Conservation (phyloP, 139 green algal species). For the Trebouxia sp. region DNA sequence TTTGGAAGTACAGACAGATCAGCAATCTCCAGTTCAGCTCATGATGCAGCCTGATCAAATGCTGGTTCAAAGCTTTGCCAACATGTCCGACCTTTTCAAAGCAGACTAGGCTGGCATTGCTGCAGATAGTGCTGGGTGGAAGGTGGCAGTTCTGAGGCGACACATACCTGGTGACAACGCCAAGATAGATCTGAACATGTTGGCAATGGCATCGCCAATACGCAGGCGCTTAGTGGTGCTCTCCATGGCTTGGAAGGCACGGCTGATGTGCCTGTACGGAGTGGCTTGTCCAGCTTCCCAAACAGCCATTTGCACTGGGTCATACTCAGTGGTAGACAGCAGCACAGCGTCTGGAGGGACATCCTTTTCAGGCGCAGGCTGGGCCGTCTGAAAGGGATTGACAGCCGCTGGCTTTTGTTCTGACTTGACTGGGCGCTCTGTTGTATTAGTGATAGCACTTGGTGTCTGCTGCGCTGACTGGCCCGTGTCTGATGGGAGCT, state of each 20-base stretch:
- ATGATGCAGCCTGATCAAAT: too few species aligned
- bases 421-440: background rate
- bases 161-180: conserved; percentile 35
- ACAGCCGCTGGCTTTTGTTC: background rate
- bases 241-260: conserved; percentile 51
- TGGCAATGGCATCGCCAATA: conserved; percentile 58
- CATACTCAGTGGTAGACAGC: conserved; percentile 38
- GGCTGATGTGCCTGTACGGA: conserved; percentile 80
- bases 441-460: too few species aligned
- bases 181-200: conserved; percentile 58
- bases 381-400: background rate
- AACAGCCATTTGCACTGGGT: conserved; percentile 59
- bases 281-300: conserved; percentile 51
- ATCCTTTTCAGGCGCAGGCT: conserved; percentile 9
- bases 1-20: too few species aligned
- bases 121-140: too few species aligned
- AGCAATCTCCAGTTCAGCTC: too few species aligned
- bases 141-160: too few species aligned
- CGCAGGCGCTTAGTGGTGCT: conserved; percentile 71
- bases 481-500: too few species aligned
- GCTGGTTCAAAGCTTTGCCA: background rate
- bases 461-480: too few species aligned
- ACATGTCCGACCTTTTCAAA: background rate
- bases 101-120: too few species aligned
- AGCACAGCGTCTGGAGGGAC: conserved; percentile 28